Percentiles rank a stretch among this genome's conserved stretches.
phyloP scores from a whole-genome alignment of 1,139 yeast genomes.

The Candida sp. region DNA sequence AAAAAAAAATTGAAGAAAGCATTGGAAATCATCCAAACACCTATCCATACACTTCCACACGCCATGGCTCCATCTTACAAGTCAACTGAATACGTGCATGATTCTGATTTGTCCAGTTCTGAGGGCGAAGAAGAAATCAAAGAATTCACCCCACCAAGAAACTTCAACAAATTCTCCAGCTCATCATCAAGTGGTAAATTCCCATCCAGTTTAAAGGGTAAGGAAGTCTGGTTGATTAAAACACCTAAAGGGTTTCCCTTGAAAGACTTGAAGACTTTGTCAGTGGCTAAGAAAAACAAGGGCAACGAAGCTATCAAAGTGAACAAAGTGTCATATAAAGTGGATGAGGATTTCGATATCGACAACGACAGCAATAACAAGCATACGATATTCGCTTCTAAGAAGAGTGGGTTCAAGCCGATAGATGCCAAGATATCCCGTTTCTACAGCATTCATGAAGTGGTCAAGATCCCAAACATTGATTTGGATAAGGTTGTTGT shows the following conservation, averaged over 20 bases:
- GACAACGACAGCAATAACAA: conserved; percentile 19
- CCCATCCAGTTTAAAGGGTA: conserved; percentile 20
- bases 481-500: conserved; percentile 53
- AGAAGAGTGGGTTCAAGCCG: conserved; percentile 20
- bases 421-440: conserved; percentile 38
- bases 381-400: conserved; percentile 28
- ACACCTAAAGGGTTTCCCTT: conserved; percentile 67
- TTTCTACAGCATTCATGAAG: conserved; percentile 61
- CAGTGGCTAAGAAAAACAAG: conserved; percentile 51
- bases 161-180: conserved; percentile 23
- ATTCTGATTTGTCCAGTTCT: conserved; percentile 28
- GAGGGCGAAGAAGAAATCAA: conserved; percentile 27
- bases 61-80: conserved; percentile 18
- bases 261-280: conserved; percentile 54
- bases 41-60: not conserved
- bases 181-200: conserved; percentile 18
- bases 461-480: conserved; percentile 64
- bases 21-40: not conserved
- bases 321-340: conserved; percentile 44
- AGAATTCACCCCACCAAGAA: conserved; percentile 39
- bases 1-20: not conserved
- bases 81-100: conserved; percentile 40
- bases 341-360: conserved; percentile 44
- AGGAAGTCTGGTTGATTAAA: conserved; percentile 77
- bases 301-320: conserved; percentile 41